These are phyloP conservation scores for Lichtheimia corymbifera DNA, from an alignment of 371 early-diverging fungal genomes.

Conservation along the genomic window DNA sequence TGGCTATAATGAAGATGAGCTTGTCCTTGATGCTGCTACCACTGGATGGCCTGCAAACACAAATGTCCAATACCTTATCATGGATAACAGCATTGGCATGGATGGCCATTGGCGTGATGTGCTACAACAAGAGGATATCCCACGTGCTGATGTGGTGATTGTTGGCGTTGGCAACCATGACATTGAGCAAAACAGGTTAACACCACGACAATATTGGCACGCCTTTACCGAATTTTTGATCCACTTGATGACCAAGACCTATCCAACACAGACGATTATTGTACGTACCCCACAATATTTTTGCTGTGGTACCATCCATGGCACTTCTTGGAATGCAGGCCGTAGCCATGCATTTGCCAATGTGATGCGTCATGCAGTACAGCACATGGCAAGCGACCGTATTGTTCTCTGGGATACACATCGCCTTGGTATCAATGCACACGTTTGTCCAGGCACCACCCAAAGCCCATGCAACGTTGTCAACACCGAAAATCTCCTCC, in stretches of 20 bases:
- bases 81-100: conserved; percentile 17
- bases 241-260: conserved; percentile 16
- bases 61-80: conserved; percentile 6
- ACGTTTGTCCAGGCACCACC: conserved; percentile 10
- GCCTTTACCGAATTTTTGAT: conserved; percentile 18
- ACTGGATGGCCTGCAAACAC: conserved; percentile 17
- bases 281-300: conserved; percentile 36
- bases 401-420: conserved; percentile 37
- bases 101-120: conserved; percentile 18
- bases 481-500: conserved; percentile 22
- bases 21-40: conserved; percentile 8
- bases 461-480: conserved; percentile 26
- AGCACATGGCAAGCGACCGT: conserved; percentile 6
- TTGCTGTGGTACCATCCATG: conserved; percentile 11
- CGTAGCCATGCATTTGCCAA: conserved; percentile 38
- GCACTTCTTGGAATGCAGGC: conserved; percentile 29
- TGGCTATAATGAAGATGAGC: conserved; percentile 7
- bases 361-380: conserved; percentile 18
- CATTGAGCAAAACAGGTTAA: conserved; percentile 18
- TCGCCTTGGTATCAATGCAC: conserved; percentile 26
- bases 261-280: conserved; percentile 26
- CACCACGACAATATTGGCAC: conserved; percentile 26
- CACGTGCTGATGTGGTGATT: conserved; percentile 35
- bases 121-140: conserved; percentile 12
- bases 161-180: conserved; percentile 34